Conservation (phyloP, 2,329 filamentous ascomycete species). For the Monosporascus ibericus region DNA sequence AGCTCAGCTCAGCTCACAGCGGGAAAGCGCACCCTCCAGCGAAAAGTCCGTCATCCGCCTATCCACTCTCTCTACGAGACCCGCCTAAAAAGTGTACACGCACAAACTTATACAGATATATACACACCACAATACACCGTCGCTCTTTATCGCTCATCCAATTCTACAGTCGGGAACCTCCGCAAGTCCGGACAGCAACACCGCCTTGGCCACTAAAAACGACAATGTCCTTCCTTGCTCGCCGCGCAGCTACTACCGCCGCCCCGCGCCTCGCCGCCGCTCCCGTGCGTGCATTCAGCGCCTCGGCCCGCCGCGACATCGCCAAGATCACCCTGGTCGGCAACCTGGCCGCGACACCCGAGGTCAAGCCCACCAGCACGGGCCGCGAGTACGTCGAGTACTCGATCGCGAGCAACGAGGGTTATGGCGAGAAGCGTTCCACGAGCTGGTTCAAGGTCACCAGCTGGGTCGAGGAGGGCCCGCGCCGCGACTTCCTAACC, state of each 20-base stretch:
- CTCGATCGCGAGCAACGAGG: conserved; percentile 63
- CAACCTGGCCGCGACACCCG: conserved; percentile 73
- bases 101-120: too few relatives aligned
- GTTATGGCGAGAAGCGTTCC: conserved; percentile 61
- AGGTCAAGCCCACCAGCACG: conserved; percentile 62
- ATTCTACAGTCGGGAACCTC: too few relatives aligned
- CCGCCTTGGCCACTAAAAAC: not conserved
- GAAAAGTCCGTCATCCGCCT: too few relatives aligned
- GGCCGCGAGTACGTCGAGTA: conserved; percentile 75
- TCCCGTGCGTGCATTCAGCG: conserved; percentile 67
- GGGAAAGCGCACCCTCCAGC: too few relatives aligned
- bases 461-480: conserved; percentile 63
- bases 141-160: too few relatives aligned
- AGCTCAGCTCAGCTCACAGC: too few relatives aligned
- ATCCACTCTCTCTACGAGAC: too few relatives aligned
- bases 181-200: too few relatives aligned
- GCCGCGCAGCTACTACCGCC: conserved; percentile 42
- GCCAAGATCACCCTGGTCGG: conserved; percentile 85
- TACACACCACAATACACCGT: too few relatives aligned
- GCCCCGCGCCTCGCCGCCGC: conserved; percentile 33
- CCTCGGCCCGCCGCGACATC: conserved; percentile 56
- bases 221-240: conserved; percentile 47
- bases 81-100: too few relatives aligned
- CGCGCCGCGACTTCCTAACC: conserved; percentile 65
- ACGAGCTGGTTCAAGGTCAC: conserved; percentile 83